Conservation (phyloP, 495 filamentous ascomycete species). For the Venustampulla echinocandica region DNA sequence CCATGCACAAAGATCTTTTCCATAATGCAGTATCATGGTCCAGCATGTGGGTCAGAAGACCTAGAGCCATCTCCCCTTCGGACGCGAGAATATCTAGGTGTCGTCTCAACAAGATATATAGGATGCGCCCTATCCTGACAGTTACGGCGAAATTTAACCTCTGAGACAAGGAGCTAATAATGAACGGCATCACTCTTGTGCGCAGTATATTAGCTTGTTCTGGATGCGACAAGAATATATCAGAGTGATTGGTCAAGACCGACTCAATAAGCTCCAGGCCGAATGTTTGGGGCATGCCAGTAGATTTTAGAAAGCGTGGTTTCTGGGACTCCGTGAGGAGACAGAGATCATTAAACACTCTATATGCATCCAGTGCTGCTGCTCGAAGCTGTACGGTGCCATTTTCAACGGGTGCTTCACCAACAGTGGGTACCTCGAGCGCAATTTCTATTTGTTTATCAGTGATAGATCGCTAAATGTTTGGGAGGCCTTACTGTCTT, state of each 20-base stretch:
- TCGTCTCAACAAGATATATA: slow-evolving; percentile 68
- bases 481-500: slow-evolving; percentile 54
- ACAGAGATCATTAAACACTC: slow-evolving; percentile 83
- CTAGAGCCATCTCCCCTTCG: slow-evolving; percentile 79
- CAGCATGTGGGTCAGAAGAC: slow-evolving; percentile 77
- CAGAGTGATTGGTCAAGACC: slow-evolving; percentile 72
- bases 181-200: slow-evolving; percentile 73
- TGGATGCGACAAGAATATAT: slow-evolving; percentile 65
- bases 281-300: slow-evolving; percentile 67
- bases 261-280: slow-evolving; percentile 89
- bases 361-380: slow-evolving; percentile 80
- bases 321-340: slow-evolving; percentile 76
- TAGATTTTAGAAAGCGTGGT: slow-evolving; percentile 68
- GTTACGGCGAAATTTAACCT: slow-evolving; percentile 73
- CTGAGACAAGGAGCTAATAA: slow-evolving; percentile 69
- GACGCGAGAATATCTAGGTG: slow-evolving; percentile 64
- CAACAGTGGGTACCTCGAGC: slow-evolving; percentile 41
- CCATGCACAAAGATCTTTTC: slow-evolving; percentile 86
- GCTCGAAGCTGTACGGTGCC: slow-evolving; percentile 55
- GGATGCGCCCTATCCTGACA: slow-evolving; percentile 69
- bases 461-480: not conserved
- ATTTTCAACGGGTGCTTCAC: slow-evolving; percentile 55
- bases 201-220: slow-evolving; percentile 76
- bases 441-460: slow-evolving; percentile 33
- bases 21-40: slow-evolving; percentile 75